Conservation (phyloP, 345 rosid species). For the Noccaea bulbosa region DNA sequence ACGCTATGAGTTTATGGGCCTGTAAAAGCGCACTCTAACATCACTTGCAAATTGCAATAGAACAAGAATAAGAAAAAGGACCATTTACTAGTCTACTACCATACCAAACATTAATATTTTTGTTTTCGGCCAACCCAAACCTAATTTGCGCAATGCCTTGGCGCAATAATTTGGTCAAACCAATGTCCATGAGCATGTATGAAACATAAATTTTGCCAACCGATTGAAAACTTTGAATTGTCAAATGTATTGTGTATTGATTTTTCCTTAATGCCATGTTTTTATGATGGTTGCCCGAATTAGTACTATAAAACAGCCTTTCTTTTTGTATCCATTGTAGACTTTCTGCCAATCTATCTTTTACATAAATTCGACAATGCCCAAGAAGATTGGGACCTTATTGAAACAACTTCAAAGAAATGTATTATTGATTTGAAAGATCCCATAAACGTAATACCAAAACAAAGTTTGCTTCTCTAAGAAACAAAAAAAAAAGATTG, state of each 20-base stretch:
- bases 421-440: not conserved
- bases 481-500: constrained; percentile 12
- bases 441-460: not conserved
- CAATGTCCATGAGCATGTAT: too few relatives aligned
- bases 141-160: too few relatives aligned
- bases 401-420: not conserved
- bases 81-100: too few relatives aligned
- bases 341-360: not conserved
- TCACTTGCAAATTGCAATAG: too few relatives aligned
- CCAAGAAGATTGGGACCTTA: constrained; percentile 3
- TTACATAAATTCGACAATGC: constrained; percentile 1
- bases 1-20: not conserved
- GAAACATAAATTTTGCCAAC: too few relatives aligned
- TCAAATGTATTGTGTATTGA: too few relatives aligned
- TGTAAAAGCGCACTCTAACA: too few relatives aligned
- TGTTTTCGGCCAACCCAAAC: too few relatives aligned
- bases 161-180: too few relatives aligned
- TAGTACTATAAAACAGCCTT: not conserved
- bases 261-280: not conserved
- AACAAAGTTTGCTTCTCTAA: not conserved
- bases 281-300: not conserved
- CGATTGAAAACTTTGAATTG: too few relatives aligned
- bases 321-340: not conserved
- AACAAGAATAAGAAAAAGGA: too few relatives aligned
- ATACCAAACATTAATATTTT: too few relatives aligned